A percentile compares a stretch with the other conserved stretches of the same genome.
Conservation (phyloP, 2,329 filamentous ascomycete species). For the Trichoderma cornu-damae region DNA sequence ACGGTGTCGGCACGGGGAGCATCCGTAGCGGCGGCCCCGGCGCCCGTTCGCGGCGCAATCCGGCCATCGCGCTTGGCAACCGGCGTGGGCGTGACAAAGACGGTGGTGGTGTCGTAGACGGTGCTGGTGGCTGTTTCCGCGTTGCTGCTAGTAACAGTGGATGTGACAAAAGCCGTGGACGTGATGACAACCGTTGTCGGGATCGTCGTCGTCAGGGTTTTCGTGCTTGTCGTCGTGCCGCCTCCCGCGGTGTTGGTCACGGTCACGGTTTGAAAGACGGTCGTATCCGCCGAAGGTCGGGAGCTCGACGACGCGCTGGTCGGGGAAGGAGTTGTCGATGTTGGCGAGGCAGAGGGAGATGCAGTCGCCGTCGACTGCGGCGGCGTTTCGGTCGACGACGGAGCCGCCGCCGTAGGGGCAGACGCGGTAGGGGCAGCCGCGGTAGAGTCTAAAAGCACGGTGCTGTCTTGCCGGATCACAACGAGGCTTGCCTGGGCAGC, state of each 20-base stretch:
- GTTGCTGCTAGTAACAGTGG: slow-evolving; percentile 35
- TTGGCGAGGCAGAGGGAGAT: slow-evolving; percentile 27
- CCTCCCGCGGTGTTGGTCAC: slow-evolving; percentile 25
- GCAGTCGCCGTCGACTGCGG: background rate
- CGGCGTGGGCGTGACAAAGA: slow-evolving; percentile 20
- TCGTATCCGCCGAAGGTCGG: slow-evolving; percentile 27
- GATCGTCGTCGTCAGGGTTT: slow-evolving; percentile 27
- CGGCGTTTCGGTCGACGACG: too few species aligned
- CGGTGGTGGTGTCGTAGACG: slow-evolving; percentile 34
- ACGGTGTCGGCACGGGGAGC: slow-evolving; percentile 14
- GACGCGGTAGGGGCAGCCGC: too few species aligned
- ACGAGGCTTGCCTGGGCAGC: slow-evolving; percentile 20
- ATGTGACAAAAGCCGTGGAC: slow-evolving; percentile 33
- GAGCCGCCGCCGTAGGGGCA: too few species aligned
- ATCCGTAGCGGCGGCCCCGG: slow-evolving; percentile 21
- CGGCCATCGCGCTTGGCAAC: background rate
- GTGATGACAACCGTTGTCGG: slow-evolving; percentile 27
- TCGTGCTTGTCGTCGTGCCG: slow-evolving; percentile 28
- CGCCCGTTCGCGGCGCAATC: slow-evolving; percentile 15
- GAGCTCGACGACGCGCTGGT: background rate
- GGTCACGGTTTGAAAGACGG: slow-evolving; percentile 30
- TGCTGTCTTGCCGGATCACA: slow-evolving; percentile 18
- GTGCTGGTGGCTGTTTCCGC: slow-evolving; percentile 35
- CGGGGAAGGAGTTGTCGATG: slow-evolving; percentile 21
- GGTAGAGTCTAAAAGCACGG: background rate